Conservation (phyloP, 2,329 filamentous ascomycete genomes). For the Nemania serpens region DNA sequence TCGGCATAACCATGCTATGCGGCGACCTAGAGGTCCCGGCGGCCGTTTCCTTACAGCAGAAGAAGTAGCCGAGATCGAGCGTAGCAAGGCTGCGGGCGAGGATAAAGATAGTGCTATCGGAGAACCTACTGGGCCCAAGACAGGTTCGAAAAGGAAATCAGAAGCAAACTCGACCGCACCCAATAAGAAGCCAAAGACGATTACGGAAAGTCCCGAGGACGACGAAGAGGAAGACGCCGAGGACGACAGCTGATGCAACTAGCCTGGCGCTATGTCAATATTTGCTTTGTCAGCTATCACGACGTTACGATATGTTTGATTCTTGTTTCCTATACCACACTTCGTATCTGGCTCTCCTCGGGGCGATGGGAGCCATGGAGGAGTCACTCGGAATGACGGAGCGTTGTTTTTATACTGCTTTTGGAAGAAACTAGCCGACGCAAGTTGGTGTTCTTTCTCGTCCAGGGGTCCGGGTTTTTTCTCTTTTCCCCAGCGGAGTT, state of each 20-base stretch:
- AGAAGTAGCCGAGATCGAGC: slow-evolving; percentile 89
- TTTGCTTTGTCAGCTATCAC: slow-evolving; percentile 42
- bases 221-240: slow-evolving; percentile 51
- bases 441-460: slow-evolving; percentile 29
- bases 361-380: slow-evolving; percentile 37
- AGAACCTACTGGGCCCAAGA: slow-evolving; percentile 40
- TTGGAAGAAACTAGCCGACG: slow-evolving; percentile 30
- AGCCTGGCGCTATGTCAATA: slow-evolving; percentile 11
- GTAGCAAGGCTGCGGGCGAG: slow-evolving; percentile 55
- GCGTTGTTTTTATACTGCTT: slow-evolving; percentile 36
- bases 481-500: slow-evolving; percentile 28
- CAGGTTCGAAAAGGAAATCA: slow-evolving; percentile 65
- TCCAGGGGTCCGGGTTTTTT: slow-evolving; percentile 27
- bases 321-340: slow-evolving; percentile 40
- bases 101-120: slow-evolving; percentile 44
- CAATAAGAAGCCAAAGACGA: slow-evolving; percentile 58
- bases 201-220: slow-evolving; percentile 49
- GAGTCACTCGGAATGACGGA: slow-evolving; percentile 37
- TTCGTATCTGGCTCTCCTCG: slow-evolving; percentile 34
- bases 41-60: slow-evolving; percentile 96
- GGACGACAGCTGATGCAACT: slow-evolving; percentile 46
- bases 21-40: slow-evolving; percentile 87
- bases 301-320: slow-evolving; percentile 43
- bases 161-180: slow-evolving; percentile 53
- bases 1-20: slow-evolving; percentile 97